Conservation (phyloP, 495 filamentous ascomycete genomes). For the Pyronema omphalodes region DNA sequence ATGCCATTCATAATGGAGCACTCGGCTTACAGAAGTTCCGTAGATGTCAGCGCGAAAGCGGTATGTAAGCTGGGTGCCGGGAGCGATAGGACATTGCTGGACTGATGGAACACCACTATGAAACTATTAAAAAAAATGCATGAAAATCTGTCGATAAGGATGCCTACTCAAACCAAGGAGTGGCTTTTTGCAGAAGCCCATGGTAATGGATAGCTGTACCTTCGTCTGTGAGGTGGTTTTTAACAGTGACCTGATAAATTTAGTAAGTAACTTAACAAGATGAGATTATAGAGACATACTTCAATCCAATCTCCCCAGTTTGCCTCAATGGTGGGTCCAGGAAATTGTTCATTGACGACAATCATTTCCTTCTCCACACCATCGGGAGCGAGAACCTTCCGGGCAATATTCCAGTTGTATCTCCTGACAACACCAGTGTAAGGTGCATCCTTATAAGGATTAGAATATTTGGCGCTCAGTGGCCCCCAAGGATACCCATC, state of each 20-base stretch:
- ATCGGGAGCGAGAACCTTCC: constrained; percentile 26
- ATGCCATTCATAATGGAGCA: neutral
- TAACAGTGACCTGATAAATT: neutral
- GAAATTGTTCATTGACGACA: constrained; percentile 15
- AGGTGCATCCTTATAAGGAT: constrained; percentile 27
- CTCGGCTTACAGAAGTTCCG: constrained; percentile 25
- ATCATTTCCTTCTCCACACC: constrained; percentile 12
- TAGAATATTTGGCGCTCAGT: neutral
- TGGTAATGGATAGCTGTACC: constrained; percentile 41
- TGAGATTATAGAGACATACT: neutral
- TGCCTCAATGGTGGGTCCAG: constrained; percentile 22
- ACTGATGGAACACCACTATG: constrained; percentile 4
- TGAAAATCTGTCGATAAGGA: neutral
- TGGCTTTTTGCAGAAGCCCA: constrained; percentile 3
- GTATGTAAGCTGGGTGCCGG: constrained; percentile 32
- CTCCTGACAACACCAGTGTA: constrained; percentile 32
- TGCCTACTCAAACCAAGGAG: constrained; percentile 5
- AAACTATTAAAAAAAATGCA: neutral
- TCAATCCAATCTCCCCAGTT: constrained; percentile 23
- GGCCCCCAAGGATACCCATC: constrained; percentile 1
- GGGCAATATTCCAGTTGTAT: constrained; percentile 28
- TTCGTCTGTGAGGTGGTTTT: neutral
- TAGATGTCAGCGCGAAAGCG: constrained; percentile 36
- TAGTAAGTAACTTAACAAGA: neutral
- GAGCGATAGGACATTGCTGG: constrained; percentile 33